phyloP scores from a whole-genome alignment of 495 filamentous ascomycete genomes.

The Lasiosphaeria ovina region DNA sequence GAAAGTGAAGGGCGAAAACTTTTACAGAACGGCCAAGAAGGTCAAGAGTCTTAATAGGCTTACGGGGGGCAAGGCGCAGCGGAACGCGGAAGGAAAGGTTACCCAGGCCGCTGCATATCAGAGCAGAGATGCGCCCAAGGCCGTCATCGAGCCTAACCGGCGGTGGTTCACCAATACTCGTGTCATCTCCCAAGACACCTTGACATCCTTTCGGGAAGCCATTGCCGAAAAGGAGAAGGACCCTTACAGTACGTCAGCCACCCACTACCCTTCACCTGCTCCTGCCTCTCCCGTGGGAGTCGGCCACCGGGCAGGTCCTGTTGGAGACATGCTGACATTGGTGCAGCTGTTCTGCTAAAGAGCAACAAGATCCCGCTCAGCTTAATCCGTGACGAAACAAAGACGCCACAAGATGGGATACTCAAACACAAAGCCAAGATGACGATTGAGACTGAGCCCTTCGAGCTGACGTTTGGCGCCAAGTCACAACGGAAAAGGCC shows the following conservation, averaged over 20 bases:
- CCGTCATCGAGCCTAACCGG: conserved; percentile 88
- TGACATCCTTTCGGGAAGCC: conserved; percentile 83
- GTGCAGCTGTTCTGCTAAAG: conserved; percentile 73
- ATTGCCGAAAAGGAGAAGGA: conserved; percentile 87
- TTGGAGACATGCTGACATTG: neutral
- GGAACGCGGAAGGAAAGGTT: conserved; percentile 71
- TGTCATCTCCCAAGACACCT: conserved; percentile 60
- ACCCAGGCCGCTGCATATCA: conserved; percentile 82
- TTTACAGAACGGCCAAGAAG: conserved; percentile 71
- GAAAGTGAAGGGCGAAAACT: conserved; percentile 78
- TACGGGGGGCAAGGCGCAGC: conserved; percentile 72
- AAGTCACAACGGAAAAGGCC: conserved; percentile 90
- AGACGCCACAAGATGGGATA: conserved; percentile 67
- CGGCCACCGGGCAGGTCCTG: too few relatives aligned
- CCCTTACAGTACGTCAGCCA: conserved; percentile 59
- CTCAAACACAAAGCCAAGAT: conserved; percentile 96
- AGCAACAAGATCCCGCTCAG: conserved; percentile 68
- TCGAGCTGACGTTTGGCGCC: conserved; percentile 86
- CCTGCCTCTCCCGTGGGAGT: too few relatives aligned
- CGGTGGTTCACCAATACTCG: conserved; percentile 65
- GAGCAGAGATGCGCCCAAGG: conserved; percentile 67
- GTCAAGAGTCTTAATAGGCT: conserved; percentile 80
- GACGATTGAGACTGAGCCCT: conserved; percentile 81
- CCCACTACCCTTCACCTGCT: neutral
- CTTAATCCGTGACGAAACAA: conserved; percentile 35